Percentiles rank a stretch among this genome's conserved stretches.
phyloP scores from a whole-genome alignment of 148 eudicot species.

The Chenopodium suecicum region DNA sequence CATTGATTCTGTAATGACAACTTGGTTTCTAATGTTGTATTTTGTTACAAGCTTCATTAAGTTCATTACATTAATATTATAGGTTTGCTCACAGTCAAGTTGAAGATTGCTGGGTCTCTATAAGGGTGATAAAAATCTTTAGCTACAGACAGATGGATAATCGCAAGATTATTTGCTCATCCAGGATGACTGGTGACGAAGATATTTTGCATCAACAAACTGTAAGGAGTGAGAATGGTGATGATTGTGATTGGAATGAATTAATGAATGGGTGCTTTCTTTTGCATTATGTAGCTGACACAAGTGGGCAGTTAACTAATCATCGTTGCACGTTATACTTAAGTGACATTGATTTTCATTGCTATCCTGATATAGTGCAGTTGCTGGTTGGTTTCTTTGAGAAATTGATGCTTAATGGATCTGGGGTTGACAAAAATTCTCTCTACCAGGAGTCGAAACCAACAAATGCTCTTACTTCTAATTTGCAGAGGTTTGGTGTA shows the following conservation, averaged over 20 bases:
- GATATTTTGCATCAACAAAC: constrained; percentile 22
- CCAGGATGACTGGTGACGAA: constrained; percentile 26
- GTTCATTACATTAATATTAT: constrained; percentile 10
- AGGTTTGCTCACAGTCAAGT: constrained; percentile 49
- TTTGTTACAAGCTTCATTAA: background rate
- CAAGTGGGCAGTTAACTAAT: constrained; percentile 20
- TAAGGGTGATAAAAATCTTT: constrained; percentile 40
- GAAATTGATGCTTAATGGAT: constrained; percentile 34
- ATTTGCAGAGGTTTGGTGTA: constrained; percentile 48
- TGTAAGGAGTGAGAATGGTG: constrained; percentile 21
- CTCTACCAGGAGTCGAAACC: constrained; percentile 27
- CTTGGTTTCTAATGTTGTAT: background rate
- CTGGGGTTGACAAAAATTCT: constrained; percentile 34
- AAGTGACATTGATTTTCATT: constrained; percentile 61
- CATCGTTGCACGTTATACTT: constrained; percentile 39
- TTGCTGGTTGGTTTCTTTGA: constrained; percentile 51
- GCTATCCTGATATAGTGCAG: constrained; percentile 65
- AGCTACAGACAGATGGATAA: constrained; percentile 34
- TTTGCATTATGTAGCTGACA: constrained; percentile 43
- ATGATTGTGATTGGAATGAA: constrained; percentile 19
- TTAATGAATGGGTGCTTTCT: constrained; percentile 43
- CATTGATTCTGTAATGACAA: background rate
- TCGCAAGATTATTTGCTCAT: constrained; percentile 46
- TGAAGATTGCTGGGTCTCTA: constrained; percentile 43
- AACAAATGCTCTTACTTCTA: constrained; percentile 30